Evolutionary conservation across 2,329 filamentous ascomycete genomes (phyloP), one percentile per base, ranked within the genome.

Genomic region (Cryphonectria naterciae): DNA sequence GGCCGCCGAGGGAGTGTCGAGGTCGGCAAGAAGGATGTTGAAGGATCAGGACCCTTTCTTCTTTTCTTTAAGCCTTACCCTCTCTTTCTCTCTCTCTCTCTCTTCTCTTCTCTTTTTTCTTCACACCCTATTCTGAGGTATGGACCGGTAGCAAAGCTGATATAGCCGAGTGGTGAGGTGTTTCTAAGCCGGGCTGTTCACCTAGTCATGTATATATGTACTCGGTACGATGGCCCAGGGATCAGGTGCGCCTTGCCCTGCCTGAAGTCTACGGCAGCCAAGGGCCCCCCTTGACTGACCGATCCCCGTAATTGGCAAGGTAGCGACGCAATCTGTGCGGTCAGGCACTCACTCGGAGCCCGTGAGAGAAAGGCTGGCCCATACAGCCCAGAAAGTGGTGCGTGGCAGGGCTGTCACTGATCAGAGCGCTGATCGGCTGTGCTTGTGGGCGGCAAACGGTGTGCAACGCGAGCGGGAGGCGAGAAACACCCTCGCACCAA

Each of bases 121-220:
- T 49, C 46, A 49, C 13, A 58, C 54, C 54, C 25, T 58, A 5
- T 32, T 19, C 37, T n/a, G 22, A 56, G 11, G 52, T 28, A 32
- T 32, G 52, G 37, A 63, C 35, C 35, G 41, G 37, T 15, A 10
- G 46, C 37, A 25, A 64, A 43, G 22, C 19, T 25, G 61, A 28
- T 28, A 43, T 19, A n/a, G 61, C 39, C 46, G 46, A 49, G 46
- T 7, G n/a, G 22, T 17, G 37, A 41, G 35, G 10, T 28, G 19
- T 39, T 64, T 28, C n/a, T 10, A 46, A 11, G 39, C 25, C 13
- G 22, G 22, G 61, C 39, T 28, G 39, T 46, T 43, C 37, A 39
- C 61, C 61, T 64, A 64, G 61, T 64, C 61, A 64, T 64, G 61
- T 64, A 64, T 64, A 39, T 64, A 64, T 19, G 61, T 64, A 46